Percentiles rank a stretch among this genome's conserved stretches.
Conservation (phyloP, 306 rosid genomes). For the Carpinus fangiana region DNA sequence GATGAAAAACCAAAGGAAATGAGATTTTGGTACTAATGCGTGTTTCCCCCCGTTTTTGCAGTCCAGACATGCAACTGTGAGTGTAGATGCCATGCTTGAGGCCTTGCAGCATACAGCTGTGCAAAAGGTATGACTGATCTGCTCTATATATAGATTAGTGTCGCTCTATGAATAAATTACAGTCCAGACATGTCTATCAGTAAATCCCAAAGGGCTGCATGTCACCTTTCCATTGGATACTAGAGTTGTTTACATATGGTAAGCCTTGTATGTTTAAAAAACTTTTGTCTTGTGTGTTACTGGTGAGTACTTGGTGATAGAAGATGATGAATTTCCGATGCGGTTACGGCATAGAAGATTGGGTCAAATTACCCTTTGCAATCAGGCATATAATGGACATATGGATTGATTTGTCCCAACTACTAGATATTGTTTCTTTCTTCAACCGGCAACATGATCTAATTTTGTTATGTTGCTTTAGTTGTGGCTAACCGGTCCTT, state of each 20-base stretch:
- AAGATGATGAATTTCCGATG: too few species aligned
- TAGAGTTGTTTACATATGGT: neutral
- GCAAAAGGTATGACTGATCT: slow-evolving; percentile 41
- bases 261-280: neutral
- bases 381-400: neutral
- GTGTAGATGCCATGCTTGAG: slow-evolving; percentile 83
- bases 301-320: neutral
- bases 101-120: slow-evolving; percentile 68
- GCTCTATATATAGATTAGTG: neutral
- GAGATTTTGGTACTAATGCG: slow-evolving; percentile 20
- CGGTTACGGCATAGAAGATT: too few species aligned
- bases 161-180: too few species aligned
- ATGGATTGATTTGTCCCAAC: neutral
- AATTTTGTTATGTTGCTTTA: neutral
- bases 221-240: neutral
- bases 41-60: slow-evolving; percentile 33
- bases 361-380: neutral
- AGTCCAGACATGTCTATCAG: neutral
- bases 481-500: neutral
- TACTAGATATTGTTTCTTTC: neutral
- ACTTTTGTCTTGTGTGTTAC: neutral
- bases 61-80: slow-evolving; percentile 90
- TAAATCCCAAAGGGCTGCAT: too few species aligned
- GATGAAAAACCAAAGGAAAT: neutral
- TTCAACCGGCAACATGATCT: neutral